Percentiles rank a stretch among this genome's conserved stretches.
Evolutionary conservation across 345 rosid genomes (phyloP).

Genomic region (Luvunga scandens): DNA sequence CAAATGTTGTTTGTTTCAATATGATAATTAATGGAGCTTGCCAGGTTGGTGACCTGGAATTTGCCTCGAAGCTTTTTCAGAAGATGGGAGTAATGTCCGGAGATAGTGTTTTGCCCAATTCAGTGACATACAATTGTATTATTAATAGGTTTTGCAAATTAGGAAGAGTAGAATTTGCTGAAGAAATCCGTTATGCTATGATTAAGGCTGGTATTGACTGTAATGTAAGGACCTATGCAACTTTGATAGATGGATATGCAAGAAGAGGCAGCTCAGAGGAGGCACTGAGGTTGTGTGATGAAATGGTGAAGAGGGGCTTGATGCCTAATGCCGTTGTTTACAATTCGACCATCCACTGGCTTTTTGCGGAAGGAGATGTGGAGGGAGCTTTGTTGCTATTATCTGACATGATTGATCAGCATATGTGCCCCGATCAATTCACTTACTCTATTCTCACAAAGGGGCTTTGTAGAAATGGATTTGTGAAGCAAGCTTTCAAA

Average conservation of each 20-base stretch:
- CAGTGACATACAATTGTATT: constrained; percentile 53
- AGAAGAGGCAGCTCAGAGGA: constrained; percentile 47
- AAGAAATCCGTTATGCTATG: constrained; percentile 41
- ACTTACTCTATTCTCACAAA: constrained; percentile 47
- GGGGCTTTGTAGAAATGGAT: constrained; percentile 50
- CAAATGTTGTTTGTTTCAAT: constrained; percentile 68
- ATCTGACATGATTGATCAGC: constrained; percentile 47
- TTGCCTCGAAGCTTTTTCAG: constrained; percentile 36
- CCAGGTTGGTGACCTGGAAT: constrained; percentile 36
- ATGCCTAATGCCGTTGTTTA: constrained; percentile 49
- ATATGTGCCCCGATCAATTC: constrained; percentile 36
- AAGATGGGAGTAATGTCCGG: constrained; percentile 55
- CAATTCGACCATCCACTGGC: constrained; percentile 60
- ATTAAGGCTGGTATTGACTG: constrained; percentile 45
- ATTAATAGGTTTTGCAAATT: constrained; percentile 63
- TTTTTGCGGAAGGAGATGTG: constrained; percentile 50
- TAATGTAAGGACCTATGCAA: constrained; percentile 62
- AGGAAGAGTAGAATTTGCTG: constrained; percentile 49
- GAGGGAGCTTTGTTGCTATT: constrained; percentile 44
- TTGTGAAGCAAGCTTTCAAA: constrained; percentile 40
- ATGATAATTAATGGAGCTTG: constrained; percentile 69
- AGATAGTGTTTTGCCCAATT: constrained; percentile 40
- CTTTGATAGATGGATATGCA: constrained; percentile 63
- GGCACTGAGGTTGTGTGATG: constrained; percentile 52
- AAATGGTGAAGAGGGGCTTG: constrained; percentile 61